Conservation (phyloP, 2,329 filamentous ascomycete genomes). For the Fusarium humuli region DNA sequence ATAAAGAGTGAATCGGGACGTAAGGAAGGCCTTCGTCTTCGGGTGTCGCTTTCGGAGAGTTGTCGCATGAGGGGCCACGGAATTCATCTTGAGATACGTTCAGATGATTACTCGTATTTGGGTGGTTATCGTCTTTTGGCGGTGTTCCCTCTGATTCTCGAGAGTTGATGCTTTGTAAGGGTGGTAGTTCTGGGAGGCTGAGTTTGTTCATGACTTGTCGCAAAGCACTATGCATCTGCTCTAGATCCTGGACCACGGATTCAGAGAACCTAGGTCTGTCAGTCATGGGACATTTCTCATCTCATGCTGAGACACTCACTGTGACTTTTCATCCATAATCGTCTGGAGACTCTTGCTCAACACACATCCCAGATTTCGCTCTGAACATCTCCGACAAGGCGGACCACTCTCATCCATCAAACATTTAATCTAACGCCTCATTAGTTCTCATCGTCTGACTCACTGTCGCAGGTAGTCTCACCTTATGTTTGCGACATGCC, state of each 20-base stretch:
- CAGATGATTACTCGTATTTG: conserved; percentile 12
- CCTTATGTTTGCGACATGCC: conserved; percentile 57
- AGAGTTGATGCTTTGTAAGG: conserved; percentile 38
- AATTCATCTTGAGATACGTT: conserved; percentile 34
- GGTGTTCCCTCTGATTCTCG: conserved; percentile 42
- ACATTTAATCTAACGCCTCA: conserved; percentile 53
- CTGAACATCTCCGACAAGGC: conserved; percentile 53
- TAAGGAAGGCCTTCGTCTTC: conserved; percentile 54
- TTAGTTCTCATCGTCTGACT: not conserved
- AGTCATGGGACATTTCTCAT: not conserved
- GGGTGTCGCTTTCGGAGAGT: conserved; percentile 46
- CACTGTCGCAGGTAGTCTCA: conserved; percentile 10
- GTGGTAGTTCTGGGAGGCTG: conserved; percentile 41
- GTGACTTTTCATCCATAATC: conserved; percentile 56
- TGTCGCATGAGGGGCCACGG: conserved; percentile 46
- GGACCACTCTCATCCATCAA: conserved; percentile 56
- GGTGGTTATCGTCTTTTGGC: conserved; percentile 37
- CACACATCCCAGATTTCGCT: conserved; percentile 53
- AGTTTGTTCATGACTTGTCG: conserved; percentile 44
- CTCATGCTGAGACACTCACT: conserved; percentile 40
- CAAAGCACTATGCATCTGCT: conserved; percentile 44
- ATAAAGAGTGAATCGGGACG: conserved; percentile 55
- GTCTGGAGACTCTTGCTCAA: conserved; percentile 57
- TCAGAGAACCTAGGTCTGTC: conserved; percentile 19
- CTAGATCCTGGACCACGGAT: conserved; percentile 42